A percentile compares a stretch with the other conserved stretches of the same genome.
These are phyloP conservation scores for Aureobasidium zeae DNA, from an alignment of 2,329 filamentous ascomycete genomes.

Conservation along the genomic window DNA sequence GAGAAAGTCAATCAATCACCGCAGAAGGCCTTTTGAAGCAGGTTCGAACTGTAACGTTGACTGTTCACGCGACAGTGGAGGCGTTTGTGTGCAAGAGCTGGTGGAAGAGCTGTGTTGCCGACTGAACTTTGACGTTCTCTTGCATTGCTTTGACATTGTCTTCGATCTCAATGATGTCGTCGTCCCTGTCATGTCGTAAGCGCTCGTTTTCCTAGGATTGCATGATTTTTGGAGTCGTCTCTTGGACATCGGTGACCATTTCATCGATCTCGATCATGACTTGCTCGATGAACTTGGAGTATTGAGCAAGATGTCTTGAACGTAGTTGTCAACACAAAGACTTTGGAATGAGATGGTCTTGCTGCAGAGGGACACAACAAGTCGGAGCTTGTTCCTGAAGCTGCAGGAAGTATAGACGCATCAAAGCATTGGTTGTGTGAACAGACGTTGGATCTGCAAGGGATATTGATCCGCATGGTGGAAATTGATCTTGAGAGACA, in stretches of 20 bases:
- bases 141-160: constrained; percentile 24
- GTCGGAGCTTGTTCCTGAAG: constrained; percentile 93
- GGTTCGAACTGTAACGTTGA: constrained; percentile 25
- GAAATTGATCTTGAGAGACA: constrained; percentile 91
- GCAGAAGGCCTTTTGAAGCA: constrained; percentile 35
- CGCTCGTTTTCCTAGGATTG: too few relatives aligned
- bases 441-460: constrained; percentile 71
- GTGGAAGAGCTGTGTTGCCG: constrained; percentile 31
- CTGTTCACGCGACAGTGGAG: constrained; percentile 38
- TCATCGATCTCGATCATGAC: constrained; percentile 86
- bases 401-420: constrained; percentile 79
- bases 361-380: constrained; percentile 90
- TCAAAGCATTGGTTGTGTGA: constrained; percentile 94
- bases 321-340: constrained; percentile 83
- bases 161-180: constrained; percentile 38
- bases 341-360: constrained; percentile 71
- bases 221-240: constrained; percentile 30
- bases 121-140: constrained; percentile 31
- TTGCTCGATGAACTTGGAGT: constrained; percentile 67
- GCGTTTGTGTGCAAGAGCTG: constrained; percentile 33
- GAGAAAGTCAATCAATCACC: constrained; percentile 42
- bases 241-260: too few relatives aligned
- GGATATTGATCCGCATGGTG: constrained; percentile 68
- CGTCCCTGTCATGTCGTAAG: constrained; percentile 34
- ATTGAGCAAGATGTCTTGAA: constrained; percentile 71